These are phyloP conservation scores for Eutrema salsugineum DNA, from an alignment of 441 rosid species.

Conservation along the genomic window DNA sequence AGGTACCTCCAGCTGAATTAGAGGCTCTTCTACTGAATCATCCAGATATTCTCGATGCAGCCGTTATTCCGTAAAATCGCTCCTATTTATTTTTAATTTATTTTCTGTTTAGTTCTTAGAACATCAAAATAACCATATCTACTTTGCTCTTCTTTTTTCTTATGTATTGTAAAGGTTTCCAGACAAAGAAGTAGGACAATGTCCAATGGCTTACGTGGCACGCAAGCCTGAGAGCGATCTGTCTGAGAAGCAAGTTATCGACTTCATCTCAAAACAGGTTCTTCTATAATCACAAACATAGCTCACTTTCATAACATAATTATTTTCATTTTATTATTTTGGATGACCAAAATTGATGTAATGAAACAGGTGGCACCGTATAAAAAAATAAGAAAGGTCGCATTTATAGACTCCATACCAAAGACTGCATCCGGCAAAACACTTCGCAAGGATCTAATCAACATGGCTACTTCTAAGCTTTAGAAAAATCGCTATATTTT, in stretches of 20 bases:
- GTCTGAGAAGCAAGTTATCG: conserved; percentile 47
- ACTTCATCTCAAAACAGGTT: conserved; percentile 35
- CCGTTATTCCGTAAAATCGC: too few species aligned
- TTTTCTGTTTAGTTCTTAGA: too few species aligned
- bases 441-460: conserved; percentile 72
- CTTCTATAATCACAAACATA: not conserved
- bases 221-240: conserved; percentile 44
- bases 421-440: conserved; percentile 88
- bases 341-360: not conserved
- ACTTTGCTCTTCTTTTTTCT: too few species aligned
- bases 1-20: too few species aligned
- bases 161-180: conserved; percentile 49
- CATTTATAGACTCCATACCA: conserved; percentile 61
- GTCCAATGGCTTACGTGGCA: conserved; percentile 78
- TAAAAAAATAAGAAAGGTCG: conserved; percentile 74
- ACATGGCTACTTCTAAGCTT: conserved; percentile 58
- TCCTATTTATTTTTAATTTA: too few species aligned
- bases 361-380: conserved; percentile 77
- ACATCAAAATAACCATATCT: too few species aligned
- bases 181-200: conserved; percentile 69
- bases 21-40: too few species aligned
- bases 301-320: not conserved
- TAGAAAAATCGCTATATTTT: not conserved
- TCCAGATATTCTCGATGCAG: too few species aligned
- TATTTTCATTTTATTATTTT: too few species aligned